Evolutionary conservation across 2,329 filamentous ascomycete genomes (phyloP), one percentile per base, ranked within the genome.

Genomic region (Hymenoscyphus occultus): DNA sequence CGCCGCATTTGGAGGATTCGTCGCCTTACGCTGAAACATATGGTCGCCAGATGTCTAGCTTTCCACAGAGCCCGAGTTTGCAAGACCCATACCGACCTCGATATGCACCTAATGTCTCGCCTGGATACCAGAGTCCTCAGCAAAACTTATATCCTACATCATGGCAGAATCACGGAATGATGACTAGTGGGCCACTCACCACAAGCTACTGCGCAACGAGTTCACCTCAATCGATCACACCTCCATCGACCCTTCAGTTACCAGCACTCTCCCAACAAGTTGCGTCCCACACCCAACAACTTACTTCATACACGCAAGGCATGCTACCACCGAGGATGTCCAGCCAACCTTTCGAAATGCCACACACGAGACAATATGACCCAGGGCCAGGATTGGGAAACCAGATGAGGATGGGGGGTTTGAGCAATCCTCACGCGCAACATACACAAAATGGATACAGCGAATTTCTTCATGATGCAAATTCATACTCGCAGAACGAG

Each of bases 141-240:
- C 65, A 68, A 32, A 67, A 48, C 19, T 66, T 70, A 57, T 69
- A 67, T 54, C 28, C 54, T 16, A 39, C 39, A 2, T 32, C 66
- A 19, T 67, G 56, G 64, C 65, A 62, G 31, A 66, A 61, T 39
- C 63, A 61, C 35, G 48, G 48, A 51, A 71, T 69, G 58, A 62
- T 66, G 16, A 67, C 60, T 22, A 67, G 59, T 39, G 61, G 64
- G 2, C 60, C 68, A 3, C 54, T 69, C 13, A 16, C 62, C 5
- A 48, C 64, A 10, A 64, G 61, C 14, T 71, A 64, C 40, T 72
- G 69, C 45, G 62, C 66, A 3, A 67, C 70, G 5, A 63, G 60
- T 48, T 71, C 70, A 14, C 69, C 72, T 12, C 70, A 73, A 56
- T 57, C 70, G 31, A 60, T 64, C 19, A 32, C 66, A 31, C 54